These are phyloP conservation scores for Colletotrichum paranaense DNA, from an alignment of 2,329 filamentous ascomycete species.

Conservation along the genomic window DNA sequence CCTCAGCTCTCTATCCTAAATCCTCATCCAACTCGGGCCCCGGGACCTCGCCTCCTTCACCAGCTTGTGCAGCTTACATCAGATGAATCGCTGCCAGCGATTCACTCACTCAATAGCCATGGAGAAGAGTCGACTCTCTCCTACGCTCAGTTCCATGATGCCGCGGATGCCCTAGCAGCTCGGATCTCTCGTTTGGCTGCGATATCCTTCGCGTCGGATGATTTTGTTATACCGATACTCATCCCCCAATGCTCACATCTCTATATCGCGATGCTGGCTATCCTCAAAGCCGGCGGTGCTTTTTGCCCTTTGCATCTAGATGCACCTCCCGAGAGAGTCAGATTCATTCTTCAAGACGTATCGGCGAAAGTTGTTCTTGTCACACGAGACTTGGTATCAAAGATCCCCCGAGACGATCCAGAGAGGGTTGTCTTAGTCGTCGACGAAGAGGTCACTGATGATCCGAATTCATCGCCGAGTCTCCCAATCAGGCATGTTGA, in stretches of 20 bases:
- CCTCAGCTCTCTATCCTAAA: slow-evolving; percentile 58
- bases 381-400: slow-evolving; percentile 57
- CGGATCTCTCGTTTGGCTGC: slow-evolving; percentile 51
- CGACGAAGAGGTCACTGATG: slow-evolving; percentile 38
- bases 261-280: slow-evolving; percentile 81
- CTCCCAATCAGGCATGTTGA: slow-evolving; percentile 65
- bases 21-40: slow-evolving; percentile 50
- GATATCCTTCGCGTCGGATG: neutral
- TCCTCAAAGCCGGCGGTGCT: slow-evolving; percentile 83
- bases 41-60: slow-evolving; percentile 60
- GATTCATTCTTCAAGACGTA: slow-evolving; percentile 85
- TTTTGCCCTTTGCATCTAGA: slow-evolving; percentile 89
- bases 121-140: slow-evolving; percentile 61
- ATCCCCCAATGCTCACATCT: slow-evolving; percentile 81
- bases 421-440: slow-evolving; percentile 50
- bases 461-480: neutral
- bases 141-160: slow-evolving; percentile 71
- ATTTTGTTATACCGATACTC: slow-evolving; percentile 76
- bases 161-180: slow-evolving; percentile 66
- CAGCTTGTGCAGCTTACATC: slow-evolving; percentile 66
- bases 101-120: slow-evolving; percentile 67
- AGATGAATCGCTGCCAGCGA: slow-evolving; percentile 57
- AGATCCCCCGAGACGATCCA: slow-evolving; percentile 47
- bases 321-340: slow-evolving; percentile 79
- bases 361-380: slow-evolving; percentile 76